Conservation (phyloP, 331 rosid genomes). For the Malus hybrid region DNA sequence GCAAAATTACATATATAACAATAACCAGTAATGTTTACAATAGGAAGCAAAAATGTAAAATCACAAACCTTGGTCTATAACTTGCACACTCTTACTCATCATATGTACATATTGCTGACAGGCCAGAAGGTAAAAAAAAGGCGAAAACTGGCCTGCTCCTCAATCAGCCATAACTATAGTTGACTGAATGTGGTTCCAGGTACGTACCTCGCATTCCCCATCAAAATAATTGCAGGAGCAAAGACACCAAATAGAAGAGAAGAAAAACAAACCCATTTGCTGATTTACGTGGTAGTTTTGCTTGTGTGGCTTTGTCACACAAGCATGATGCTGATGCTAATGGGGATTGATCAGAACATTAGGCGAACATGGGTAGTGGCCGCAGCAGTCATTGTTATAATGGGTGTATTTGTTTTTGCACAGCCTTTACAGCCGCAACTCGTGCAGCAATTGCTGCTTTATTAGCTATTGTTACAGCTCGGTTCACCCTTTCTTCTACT, state of each 20-base stretch:
- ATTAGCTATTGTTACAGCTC: conserved; percentile 56
- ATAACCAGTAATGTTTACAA: conserved; percentile 12
- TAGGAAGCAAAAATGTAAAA: not conserved
- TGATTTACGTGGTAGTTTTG: not conserved
- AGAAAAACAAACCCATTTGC: not conserved
- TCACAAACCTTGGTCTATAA: conserved; percentile 11
- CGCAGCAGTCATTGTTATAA: conserved; percentile 17
- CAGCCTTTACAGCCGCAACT: conserved; percentile 82
- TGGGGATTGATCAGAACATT: conserved; percentile 10
- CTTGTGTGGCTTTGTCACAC: not conserved
- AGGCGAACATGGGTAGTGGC: conserved; percentile 7
- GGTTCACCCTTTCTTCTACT: conserved; percentile 57
- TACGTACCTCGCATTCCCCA: conserved; percentile 23
- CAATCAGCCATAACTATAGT: conserved; percentile 27
- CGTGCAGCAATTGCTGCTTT: conserved; percentile 88
- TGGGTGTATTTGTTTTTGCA: conserved; percentile 56
- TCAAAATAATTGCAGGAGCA: not conserved
- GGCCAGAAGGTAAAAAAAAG: not conserved
- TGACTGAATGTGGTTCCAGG: conserved; percentile 68
- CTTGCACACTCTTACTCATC: not conserved
- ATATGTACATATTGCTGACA: conserved; percentile 27
- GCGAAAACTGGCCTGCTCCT: conserved; percentile 55
- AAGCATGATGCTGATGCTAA: not conserved
- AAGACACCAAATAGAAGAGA: conserved; percentile 3
- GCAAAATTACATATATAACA: not conserved